phyloP scores from a whole-genome alignment of 345 rosid genomes.

The Citrus medica region DNA sequence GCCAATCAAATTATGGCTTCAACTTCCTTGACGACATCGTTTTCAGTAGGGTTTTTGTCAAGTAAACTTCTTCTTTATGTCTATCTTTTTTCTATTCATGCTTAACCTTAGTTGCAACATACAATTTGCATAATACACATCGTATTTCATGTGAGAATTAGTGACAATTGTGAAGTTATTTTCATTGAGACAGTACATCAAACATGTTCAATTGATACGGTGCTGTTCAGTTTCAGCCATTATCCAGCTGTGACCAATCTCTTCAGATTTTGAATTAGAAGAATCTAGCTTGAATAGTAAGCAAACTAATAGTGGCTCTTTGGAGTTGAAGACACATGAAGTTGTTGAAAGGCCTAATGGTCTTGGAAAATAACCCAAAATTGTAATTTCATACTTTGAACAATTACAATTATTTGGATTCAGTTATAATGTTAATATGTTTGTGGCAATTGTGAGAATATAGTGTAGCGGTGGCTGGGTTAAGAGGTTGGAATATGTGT shows the following conservation, averaged over 20 bases:
- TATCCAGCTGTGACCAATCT: constrained; percentile 21
- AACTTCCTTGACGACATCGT: not conserved
- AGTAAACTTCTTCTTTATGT: not conserved
- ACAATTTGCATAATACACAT: not conserved
- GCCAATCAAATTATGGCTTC: not conserved
- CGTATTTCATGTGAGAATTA: constrained; percentile 25
- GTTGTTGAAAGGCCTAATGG: constrained; percentile 30
- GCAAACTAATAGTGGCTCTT: not conserved
- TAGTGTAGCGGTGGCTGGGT: constrained; percentile 37
- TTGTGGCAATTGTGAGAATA: constrained; percentile 39
- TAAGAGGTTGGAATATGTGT: constrained; percentile 37
- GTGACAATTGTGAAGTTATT: constrained; percentile 8
- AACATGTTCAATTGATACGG: constrained; percentile 15
- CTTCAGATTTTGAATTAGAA: constrained; percentile 19
- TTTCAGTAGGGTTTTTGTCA: not conserved
- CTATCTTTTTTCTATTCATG: not conserved
- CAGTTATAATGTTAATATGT: constrained; percentile 34
- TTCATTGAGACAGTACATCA: constrained; percentile 15
- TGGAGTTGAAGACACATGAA: constrained; percentile 25
- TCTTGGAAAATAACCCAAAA: constrained; percentile 37
- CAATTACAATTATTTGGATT: constrained; percentile 35
- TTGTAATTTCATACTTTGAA: constrained; percentile 38
- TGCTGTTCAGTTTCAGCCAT: constrained; percentile 24
- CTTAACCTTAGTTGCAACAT: not conserved
- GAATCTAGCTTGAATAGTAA: constrained; percentile 1